Evolutionary conservation across 2,329 filamentous ascomycete genomes (phyloP), one percentile per base, ranked within the genome.

Genomic region (Beauveria pseudobassiana): DNA sequence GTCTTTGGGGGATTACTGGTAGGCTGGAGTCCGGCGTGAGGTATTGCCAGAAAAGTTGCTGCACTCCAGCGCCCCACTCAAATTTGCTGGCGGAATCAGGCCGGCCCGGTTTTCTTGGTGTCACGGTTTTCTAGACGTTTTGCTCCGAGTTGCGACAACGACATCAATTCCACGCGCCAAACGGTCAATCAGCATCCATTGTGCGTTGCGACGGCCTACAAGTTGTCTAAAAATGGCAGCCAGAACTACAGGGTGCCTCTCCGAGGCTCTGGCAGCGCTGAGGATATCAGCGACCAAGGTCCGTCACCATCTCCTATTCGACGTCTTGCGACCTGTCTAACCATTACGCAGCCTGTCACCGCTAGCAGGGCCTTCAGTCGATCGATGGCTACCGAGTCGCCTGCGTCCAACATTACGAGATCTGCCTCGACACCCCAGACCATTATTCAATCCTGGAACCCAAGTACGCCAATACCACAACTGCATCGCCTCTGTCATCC

Each of bases 321-420:
- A n/a, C 50, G 14, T 63, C 65, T 78, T 59, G 73, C 73, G 46
- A 74, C 74, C 42, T 22, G 59, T 51, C 63, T 66, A 48, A 67
- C 54, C 56, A 56, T 45, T 49, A n/a, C 24, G 28, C 72, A 78
- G 71, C 71, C 73, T 59, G 74, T 67, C 50, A 62, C 65, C n/a
- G 43, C 71, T 12, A 66, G 73, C 67, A 77, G 70, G 69, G 71
- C 74, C n/a, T 78, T 82, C 61, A 73, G 77, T 55, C 77, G 83
- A 63, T 78, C 82, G 65, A 83, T 85, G 78, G 83, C 84, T 43
- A 84, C 85, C 57, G 80, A 81, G 62, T 72, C 76, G 10, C 70
- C 78, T 7, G 69, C 76, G 28, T 72, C 76, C 4, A 67, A 68
- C 24, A 73, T 74, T 49, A 77, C 75, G 62, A 70, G 69, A 58